Conservation (phyloP, 192 early-diverging fungal genomes). For the Jimgerdemannia flammicorona region DNA sequence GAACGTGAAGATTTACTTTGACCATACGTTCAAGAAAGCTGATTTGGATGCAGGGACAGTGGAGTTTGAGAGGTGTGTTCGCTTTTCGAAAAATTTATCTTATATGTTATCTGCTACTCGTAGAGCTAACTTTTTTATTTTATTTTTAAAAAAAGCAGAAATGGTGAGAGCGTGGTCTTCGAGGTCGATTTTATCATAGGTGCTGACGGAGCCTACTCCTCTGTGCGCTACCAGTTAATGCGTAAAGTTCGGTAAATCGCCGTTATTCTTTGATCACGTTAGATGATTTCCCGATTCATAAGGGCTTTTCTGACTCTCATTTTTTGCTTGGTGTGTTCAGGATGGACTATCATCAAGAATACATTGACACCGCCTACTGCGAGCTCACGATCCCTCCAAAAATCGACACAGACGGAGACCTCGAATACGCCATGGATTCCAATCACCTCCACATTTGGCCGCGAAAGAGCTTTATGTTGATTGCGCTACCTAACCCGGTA, state of each 20-base stretch:
- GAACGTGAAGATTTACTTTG: slow-evolving; percentile 75
- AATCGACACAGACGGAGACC: slow-evolving; percentile 43
- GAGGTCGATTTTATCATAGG: slow-evolving; percentile 81
- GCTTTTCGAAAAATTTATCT: background rate
- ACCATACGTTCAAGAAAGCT: slow-evolving; percentile 60
- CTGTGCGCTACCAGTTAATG: slow-evolving; percentile 80
- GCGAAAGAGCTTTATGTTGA: slow-evolving; percentile 93
- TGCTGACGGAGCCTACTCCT: slow-evolving; percentile 86
- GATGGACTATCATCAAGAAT: slow-evolving; percentile 83
- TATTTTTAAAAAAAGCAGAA: slow-evolving; percentile 8
- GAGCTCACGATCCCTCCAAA: slow-evolving; percentile 84
- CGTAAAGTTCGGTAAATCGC: slow-evolving; percentile 53
- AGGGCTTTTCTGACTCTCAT: no score
- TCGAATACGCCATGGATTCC: slow-evolving; percentile 80
- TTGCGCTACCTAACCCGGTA: slow-evolving; percentile 91
- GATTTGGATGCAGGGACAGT: slow-evolving; percentile 70
- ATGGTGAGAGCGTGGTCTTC: slow-evolving; percentile 35
- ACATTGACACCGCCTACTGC: slow-evolving; percentile 90
- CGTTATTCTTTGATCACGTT: slow-evolving; percentile 5
- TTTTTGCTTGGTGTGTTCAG: slow-evolving; percentile 17
- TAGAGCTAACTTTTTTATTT: background rate
- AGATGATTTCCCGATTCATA: no score
- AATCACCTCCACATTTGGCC: slow-evolving; percentile 99
- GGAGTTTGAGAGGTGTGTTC: slow-evolving; percentile 30
- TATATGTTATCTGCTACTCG: background rate